Conservation (phyloP, 1,284 basidiomycete genomes). For the Singerocomus inundabilis region DNA sequence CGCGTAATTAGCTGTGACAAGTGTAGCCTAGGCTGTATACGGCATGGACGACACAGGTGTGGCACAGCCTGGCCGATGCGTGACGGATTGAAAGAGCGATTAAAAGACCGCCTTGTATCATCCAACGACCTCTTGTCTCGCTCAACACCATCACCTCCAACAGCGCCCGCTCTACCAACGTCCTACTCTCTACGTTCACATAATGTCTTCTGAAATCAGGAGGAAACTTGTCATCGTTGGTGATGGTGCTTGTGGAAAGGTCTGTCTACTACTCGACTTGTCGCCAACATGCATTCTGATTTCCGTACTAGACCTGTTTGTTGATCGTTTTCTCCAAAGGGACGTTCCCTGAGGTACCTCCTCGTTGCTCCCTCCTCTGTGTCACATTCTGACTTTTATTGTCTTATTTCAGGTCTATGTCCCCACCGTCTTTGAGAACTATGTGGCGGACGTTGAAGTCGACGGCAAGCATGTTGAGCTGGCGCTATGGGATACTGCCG, state of each 20-base stretch:
- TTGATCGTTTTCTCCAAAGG: constrained; percentile 89
- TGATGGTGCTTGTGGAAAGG: constrained; percentile 84
- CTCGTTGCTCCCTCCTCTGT: not conserved
- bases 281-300: constrained; percentile 21
- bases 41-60: constrained; percentile 33
- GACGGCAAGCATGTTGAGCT: constrained; percentile 91
- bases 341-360: constrained; percentile 84
- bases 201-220: constrained; percentile 65
- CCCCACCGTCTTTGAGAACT: constrained; percentile 91
- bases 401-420: constrained; percentile 72
- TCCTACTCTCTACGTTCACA: constrained; percentile 35
- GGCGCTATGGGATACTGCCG: constrained; percentile 94
- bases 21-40: constrained; percentile 11
- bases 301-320: constrained; percentile 61
- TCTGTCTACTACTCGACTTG: constrained; percentile 22
- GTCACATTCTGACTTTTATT: not conserved
- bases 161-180: constrained; percentile 34
- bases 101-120: constrained; percentile 37
- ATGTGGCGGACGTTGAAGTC: constrained; percentile 88
- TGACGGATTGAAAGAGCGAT: constrained; percentile 34
- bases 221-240: constrained; percentile 81
- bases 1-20: not conserved
- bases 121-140: constrained; percentile 38
- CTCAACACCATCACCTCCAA: constrained; percentile 39
- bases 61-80: constrained; percentile 25